Evolutionary conservation across 2,329 filamentous ascomycete genomes (phyloP).

Genomic region (Colletotrichum phormii): DNA sequence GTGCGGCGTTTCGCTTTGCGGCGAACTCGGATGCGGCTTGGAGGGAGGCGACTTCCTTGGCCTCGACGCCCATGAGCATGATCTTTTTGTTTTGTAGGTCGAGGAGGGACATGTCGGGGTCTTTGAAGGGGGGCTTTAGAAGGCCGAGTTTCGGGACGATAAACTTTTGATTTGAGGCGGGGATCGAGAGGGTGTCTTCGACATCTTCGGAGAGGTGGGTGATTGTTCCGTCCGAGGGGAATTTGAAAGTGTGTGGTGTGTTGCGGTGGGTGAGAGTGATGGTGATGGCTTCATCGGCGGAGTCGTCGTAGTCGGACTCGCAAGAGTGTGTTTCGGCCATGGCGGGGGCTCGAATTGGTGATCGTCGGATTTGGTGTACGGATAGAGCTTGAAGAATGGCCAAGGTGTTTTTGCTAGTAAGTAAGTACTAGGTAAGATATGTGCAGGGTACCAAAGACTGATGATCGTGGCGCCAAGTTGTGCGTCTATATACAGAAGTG

Average conservation of each 20-base stretch:
- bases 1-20: constrained; percentile 59
- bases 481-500: constrained; percentile 14
- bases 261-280: constrained; percentile 61
- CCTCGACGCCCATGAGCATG: constrained; percentile 73
- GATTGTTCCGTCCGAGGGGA: constrained; percentile 60
- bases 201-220: constrained; percentile 71
- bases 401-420: constrained; percentile 40
- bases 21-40: constrained; percentile 60
- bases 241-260: constrained; percentile 55
- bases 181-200: constrained; percentile 67
- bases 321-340: constrained; percentile 36
- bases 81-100: constrained; percentile 69
- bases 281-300: constrained; percentile 47
- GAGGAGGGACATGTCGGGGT: constrained; percentile 62
- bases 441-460: background rate
- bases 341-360: background rate
- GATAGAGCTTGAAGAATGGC: too few relatives aligned
- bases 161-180: constrained; percentile 74
- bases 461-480: background rate
- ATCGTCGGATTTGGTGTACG: background rate
- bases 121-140: constrained; percentile 72
- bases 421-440: background rate
- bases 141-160: constrained; percentile 74
- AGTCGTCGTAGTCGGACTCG: constrained; percentile 26
- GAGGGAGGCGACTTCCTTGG: constrained; percentile 68